Percentiles rank a stretch among this genome's conserved stretches.
phyloP scores from a whole-genome alignment of 371 early-diverging fungal species.

The Mortierella sp. region DNA sequence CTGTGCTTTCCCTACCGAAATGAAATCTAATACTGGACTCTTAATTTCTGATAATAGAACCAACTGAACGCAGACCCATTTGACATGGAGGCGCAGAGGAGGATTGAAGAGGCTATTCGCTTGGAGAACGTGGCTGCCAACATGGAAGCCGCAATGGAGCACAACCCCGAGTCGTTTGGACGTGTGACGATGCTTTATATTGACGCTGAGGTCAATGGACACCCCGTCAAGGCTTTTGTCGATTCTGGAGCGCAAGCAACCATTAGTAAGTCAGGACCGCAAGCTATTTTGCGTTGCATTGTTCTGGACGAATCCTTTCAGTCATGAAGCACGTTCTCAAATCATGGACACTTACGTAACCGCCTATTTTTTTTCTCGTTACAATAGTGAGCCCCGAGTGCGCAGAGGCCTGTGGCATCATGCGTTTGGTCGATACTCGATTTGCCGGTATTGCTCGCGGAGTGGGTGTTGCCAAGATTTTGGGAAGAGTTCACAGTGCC shows the following conservation, averaged over 20 bases:
- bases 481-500: constrained; percentile 94
- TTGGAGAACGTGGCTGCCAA: constrained; percentile 90
- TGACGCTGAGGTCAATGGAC: constrained; percentile 88
- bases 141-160: constrained; percentile 93
- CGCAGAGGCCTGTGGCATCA: constrained; percentile 88
- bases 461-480: constrained; percentile 95
- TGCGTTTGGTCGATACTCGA: constrained; percentile 90
- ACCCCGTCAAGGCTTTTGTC: constrained; percentile 92
- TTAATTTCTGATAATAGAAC: constrained; percentile 35
- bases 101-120: constrained; percentile 93
- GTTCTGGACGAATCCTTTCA: background rate
- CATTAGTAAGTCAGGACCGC: constrained; percentile 80
- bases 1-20: background rate
- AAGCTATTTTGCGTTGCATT: too few species aligned
- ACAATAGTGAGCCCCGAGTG: constrained; percentile 82
- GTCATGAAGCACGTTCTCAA: background rate
- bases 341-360: background rate
- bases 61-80: constrained; percentile 85
- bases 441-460: constrained; percentile 95
- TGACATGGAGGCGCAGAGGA: constrained; percentile 90
- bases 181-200: constrained; percentile 92
- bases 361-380: background rate
- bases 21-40: background rate
- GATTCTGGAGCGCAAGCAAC: constrained; percentile 98
- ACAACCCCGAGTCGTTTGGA: constrained; percentile 96